Evolutionary conservation across 306 rosid genomes (phyloP), one percentile per base, ranked within the genome.

Genomic region (Mucuna pruriens): DNA sequence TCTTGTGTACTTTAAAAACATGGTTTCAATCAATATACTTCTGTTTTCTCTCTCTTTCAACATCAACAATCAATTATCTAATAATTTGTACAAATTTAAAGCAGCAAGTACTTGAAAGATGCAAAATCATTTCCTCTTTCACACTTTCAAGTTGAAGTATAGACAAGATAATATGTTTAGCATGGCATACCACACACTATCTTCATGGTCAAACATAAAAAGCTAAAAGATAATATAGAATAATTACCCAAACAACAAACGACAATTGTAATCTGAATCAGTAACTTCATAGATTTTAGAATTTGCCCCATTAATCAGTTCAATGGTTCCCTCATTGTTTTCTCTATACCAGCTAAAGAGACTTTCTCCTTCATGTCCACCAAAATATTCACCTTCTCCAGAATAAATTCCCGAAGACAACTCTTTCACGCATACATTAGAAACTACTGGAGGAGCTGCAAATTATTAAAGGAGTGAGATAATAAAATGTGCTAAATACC

Each of bases 311-410:
- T 81, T 84, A 70, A 93, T 88, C 69, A 87, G 90, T 83, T 83
- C 79, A 76, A 90, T 82, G 38, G 89, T 79, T 77, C 99, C 98
- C 58, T 93, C 94, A 57, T 83, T 89, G 65, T 86, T 92, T 89
- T 93, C 91, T 92, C 92, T 89, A 73, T 91, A 90, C 99, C 99
- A 95, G 91, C 96, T 90, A 78, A 85, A 88, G 70, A 88, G 90
- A 88, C 99, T 91, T 61, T 81, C 87, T 75, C 99, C 98, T 85
- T 95, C 97, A 46, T 91, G 80, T 83, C 99, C 99, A 83, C 99
- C 99, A 88, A 90, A 95, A 87, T 95, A 95, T 84, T 91, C 85
- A 71, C 99, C 99, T 84, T 91, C 97, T 72, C 99, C 99, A 65
- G 89, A 85, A 90, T 90, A 93, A 73, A 84, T 36, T 87, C 97